A percentile compares a stretch with the other conserved stretches of the same genome.
phyloP scores from a whole-genome alignment of 371 early-diverging fungal species.

The Parasitella parasitica region DNA sequence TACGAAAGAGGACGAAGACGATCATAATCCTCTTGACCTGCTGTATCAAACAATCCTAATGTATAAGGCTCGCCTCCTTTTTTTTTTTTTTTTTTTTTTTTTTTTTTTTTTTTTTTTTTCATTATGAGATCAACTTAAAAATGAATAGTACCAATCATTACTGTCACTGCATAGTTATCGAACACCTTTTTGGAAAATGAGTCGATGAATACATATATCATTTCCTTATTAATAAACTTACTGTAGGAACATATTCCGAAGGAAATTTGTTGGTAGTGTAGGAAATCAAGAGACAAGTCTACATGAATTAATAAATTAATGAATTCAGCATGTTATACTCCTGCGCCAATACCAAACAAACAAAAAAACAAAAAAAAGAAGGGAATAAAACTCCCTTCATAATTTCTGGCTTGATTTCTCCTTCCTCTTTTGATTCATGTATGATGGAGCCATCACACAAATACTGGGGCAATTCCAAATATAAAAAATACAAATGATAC shows the following conservation, averaged over 20 bases:
- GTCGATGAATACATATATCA: neutral
- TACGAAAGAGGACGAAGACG: slow-evolving; percentile 95
- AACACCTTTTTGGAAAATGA: slow-evolving; percentile 67
- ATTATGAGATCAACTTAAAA: too few species aligned
- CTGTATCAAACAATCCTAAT: slow-evolving; percentile 95
- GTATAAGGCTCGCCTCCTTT: slow-evolving; percentile 81
- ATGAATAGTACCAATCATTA: slow-evolving; percentile 91
- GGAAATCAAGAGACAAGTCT: slow-evolving; percentile 96
- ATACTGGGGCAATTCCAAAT: neutral
- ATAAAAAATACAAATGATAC: slow-evolving; percentile 7
- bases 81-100: neutral
- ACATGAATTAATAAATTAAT: slow-evolving; percentile 10
- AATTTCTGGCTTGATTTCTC: too few species aligned
- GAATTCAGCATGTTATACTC: neutral
- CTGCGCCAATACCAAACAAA: neutral
- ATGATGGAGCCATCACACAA: neutral
- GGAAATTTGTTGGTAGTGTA: slow-evolving; percentile 99
- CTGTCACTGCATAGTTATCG: slow-evolving; percentile 98
- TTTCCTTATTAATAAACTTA: slow-evolving; percentile 35
- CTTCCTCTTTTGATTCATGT: neutral
- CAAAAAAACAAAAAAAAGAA: neutral
- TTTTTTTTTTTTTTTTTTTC: too few species aligned
- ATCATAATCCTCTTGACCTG: slow-evolving; percentile 98
- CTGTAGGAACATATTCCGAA: slow-evolving; percentile 97
- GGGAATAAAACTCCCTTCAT: too few species aligned